phyloP scores from a whole-genome alignment of 1,284 basidiomycete genomes.

The Baeospora myosura region DNA sequence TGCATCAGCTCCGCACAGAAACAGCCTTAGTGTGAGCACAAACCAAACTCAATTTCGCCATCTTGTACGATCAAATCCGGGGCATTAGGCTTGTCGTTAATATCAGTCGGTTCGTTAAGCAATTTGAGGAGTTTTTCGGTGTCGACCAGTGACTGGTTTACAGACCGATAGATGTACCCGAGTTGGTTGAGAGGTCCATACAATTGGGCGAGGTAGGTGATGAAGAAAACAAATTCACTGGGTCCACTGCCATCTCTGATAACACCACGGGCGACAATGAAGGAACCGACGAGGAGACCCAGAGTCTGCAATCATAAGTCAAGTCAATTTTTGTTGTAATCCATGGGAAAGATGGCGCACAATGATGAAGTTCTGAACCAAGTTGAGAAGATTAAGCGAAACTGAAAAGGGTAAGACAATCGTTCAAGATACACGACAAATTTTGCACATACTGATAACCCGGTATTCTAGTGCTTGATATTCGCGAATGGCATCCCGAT shows the following conservation, averaged over 20 bases:
- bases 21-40: constrained; percentile 18
- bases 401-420: constrained; percentile 29
- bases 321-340: constrained; percentile 3
- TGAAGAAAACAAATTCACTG: constrained; percentile 70
- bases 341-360: constrained; percentile 28
- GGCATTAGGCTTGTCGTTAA: constrained; percentile 75
- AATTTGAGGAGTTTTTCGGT: constrained; percentile 72
- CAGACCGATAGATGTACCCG: constrained; percentile 64
- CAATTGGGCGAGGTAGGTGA: constrained; percentile 73
- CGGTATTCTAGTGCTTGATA: constrained; percentile 73
- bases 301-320: constrained; percentile 38
- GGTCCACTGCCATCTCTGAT: constrained; percentile 40
- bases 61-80: constrained; percentile 65
- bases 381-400: constrained; percentile 64
- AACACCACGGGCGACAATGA: constrained; percentile 67
- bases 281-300: constrained; percentile 71
- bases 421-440: constrained; percentile 5
- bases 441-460: constrained; percentile 50
- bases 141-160: constrained; percentile 73
- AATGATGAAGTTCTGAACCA: constrained; percentile 76
- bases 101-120: constrained; percentile 71
- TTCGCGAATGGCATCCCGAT: constrained; percentile 63
- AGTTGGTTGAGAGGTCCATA: constrained; percentile 70
- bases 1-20: constrained; percentile 5
- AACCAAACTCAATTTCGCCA: constrained; percentile 82